A percentile compares a stretch with the other conserved stretches of the same genome.
Conservation (phyloP, 257 asterid genomes). For the Prunella vulgaris region DNA sequence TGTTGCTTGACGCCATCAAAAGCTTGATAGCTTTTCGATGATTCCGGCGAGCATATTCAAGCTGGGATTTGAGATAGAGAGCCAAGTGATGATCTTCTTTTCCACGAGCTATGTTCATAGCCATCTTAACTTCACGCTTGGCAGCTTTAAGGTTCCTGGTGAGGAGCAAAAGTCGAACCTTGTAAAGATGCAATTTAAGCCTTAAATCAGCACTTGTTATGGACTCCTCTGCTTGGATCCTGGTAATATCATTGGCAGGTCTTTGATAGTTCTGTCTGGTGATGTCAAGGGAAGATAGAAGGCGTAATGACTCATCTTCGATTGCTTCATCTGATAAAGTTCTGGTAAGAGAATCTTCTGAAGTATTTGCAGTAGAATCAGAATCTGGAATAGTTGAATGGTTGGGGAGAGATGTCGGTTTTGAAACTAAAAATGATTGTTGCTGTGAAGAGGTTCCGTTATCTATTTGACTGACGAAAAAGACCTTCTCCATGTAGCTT, state of each 20-base stretch:
- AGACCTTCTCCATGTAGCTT: constrained; percentile 71
- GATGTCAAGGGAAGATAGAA: constrained; percentile 56
- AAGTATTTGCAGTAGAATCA: constrained; percentile 44
- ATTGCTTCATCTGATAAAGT: constrained; percentile 74
- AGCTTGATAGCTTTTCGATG: constrained; percentile 74
- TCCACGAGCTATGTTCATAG: constrained; percentile 75
- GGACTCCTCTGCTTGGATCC: constrained; percentile 56
- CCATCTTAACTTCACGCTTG: constrained; percentile 84
- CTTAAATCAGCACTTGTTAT: constrained; percentile 54
- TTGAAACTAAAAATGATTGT: constrained; percentile 35
- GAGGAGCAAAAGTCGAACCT: constrained; percentile 69
- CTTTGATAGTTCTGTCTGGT: constrained; percentile 47
- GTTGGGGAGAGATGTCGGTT: constrained; percentile 49
- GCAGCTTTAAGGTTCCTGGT: constrained; percentile 81
- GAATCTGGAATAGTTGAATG: constrained; percentile 42
- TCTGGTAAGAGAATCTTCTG: constrained; percentile 53
- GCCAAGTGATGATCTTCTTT: constrained; percentile 73
- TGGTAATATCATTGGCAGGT: constrained; percentile 51
- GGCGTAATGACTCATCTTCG: constrained; percentile 62
- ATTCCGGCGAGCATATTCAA: constrained; percentile 85
- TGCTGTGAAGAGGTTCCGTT: constrained; percentile 48
- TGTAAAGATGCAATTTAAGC: constrained; percentile 70
- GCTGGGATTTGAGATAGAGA: constrained; percentile 81
- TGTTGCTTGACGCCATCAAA: constrained; percentile 63
- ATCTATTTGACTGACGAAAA: constrained; percentile 57